Percentiles rank a stretch among this genome's conserved stretches.
Conservation (phyloP, 176 grass and related monocot species). For the Aegilops tauschii region DNA sequence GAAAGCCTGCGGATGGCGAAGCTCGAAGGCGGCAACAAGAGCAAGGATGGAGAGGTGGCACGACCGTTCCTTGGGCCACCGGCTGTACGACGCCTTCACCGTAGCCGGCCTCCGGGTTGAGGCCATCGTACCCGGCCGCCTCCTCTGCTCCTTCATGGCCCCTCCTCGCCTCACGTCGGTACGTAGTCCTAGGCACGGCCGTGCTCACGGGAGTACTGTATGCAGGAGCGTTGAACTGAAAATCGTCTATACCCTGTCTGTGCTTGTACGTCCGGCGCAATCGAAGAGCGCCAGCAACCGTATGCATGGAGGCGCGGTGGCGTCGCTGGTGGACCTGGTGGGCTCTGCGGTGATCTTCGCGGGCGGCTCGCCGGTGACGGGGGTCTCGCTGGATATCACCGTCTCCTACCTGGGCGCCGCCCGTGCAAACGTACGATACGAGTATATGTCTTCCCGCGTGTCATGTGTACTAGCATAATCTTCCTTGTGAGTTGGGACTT, state of each 20-base stretch:
- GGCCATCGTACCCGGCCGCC: conserved; percentile 18
- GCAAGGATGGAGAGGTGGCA: background rate
- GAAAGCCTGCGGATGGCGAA: background rate
- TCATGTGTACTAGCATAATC: too few relatives aligned
- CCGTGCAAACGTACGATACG: conserved; percentile 14
- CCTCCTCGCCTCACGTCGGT: conserved; percentile 31
- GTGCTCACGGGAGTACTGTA: too few relatives aligned
- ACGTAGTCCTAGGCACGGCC: background rate
- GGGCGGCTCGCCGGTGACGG: conserved; percentile 31
- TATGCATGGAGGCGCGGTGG: conserved; percentile 33
- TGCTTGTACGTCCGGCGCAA: too few relatives aligned
- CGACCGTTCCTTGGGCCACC: background rate
- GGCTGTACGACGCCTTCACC: conserved; percentile 21
- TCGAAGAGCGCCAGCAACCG: background rate
- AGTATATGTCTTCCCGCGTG: too few relatives aligned
- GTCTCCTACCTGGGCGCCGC: conserved; percentile 13
- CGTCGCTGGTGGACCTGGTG: conserved; percentile 38
- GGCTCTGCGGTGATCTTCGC: conserved; percentile 23
- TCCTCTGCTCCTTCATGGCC: conserved; percentile 26
- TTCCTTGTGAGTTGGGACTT: too few relatives aligned
- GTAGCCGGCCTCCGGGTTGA: conserved; percentile 33
- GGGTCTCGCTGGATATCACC: conserved; percentile 34
- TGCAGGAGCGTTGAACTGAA: too few relatives aligned
- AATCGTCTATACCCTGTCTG: too few relatives aligned
- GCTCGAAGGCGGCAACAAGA: background rate